Percentiles rank a stretch among this genome's conserved stretches.
Evolutionary conservation across 495 filamentous ascomycete genomes (phyloP).

Genomic region (Letharia columbiana): DNA sequence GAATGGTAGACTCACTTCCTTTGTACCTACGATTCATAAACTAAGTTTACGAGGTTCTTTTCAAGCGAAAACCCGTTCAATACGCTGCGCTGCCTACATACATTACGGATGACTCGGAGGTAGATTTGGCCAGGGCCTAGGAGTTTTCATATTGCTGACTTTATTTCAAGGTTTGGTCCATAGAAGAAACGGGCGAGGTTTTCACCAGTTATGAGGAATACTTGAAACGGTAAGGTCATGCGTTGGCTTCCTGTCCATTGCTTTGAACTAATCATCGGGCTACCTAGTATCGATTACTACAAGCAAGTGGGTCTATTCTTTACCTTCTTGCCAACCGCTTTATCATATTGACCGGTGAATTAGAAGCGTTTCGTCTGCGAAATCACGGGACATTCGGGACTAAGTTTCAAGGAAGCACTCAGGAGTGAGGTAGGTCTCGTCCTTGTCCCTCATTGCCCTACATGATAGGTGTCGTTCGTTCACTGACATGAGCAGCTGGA

Average conservation of each 20-base stretch:
- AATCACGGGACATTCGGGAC: constrained; percentile 84
- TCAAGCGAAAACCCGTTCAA: constrained; percentile 92
- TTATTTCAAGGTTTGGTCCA: constrained; percentile 70
- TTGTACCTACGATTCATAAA: not conserved
- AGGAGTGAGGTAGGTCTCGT: constrained; percentile 73
- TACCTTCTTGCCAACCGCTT: not conserved
- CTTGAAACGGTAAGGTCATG: constrained; percentile 56
- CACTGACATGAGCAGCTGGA: constrained; percentile 49
- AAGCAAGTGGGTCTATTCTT: constrained; percentile 54
- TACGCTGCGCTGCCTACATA: constrained; percentile 63
- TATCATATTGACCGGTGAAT: not conserved
- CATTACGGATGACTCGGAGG: constrained; percentile 73
- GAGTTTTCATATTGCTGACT: constrained; percentile 12
- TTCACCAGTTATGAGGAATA: constrained; percentile 88
- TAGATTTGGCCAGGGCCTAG: constrained; percentile 30
- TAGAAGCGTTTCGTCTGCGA: constrained; percentile 87
- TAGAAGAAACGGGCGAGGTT: constrained; percentile 80
- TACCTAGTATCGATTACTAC: constrained; percentile 77
- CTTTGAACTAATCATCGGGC: constrained; percentile 25
- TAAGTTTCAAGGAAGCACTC: constrained; percentile 90
- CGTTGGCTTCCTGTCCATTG: not conserved
- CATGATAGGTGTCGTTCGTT: not conserved
- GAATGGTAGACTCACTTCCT: constrained; percentile 14
- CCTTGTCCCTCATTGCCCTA: not conserved
- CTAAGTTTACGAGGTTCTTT: constrained; percentile 60